Base-by-base conservation (phyloP, 2,329 filamentous ascomycete species). In the Pochonia chlamydosporia region DNA sequence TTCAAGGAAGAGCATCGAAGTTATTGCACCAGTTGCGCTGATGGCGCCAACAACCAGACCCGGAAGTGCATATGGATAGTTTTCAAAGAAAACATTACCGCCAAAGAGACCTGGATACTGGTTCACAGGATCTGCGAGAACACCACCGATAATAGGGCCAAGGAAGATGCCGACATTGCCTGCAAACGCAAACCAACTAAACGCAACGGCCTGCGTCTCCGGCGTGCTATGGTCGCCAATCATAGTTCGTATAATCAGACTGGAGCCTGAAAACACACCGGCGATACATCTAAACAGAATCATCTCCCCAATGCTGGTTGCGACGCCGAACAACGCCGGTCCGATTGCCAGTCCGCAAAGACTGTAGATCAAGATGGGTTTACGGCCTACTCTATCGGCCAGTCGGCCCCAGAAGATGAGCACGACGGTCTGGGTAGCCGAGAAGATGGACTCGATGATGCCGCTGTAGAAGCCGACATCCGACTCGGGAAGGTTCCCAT, bases 381-480 rank as follows among this genome's bases (percentile, higher is more conserved):
- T 89, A 39, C 88, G 77, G 26, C 88, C 87, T 33, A 83, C 64
- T 7, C 77, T 74, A 63, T 93, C 88, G 3, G 68, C 59, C 2
- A 68, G 59, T 9, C 70, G 72, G 43, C 86, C 86, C 84, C 88
- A 92, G 52, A 74, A 68, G 23, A 92, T 77, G 81, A 92, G 88
- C 49, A 90, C 76, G n/a, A 79, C 47, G 75, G 89, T 89, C 64
- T 91, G 87, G 0, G 84, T 85, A 5, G 85, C 67, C 3, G 82
- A 87, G 66, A 91, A 92, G 25, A 89, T 66, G 35, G 79, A 79
- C 68, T 85, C 82, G 60, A 92, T 89, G 11, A 90, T 68, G 2
- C 88, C 88, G 48, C 75, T 81, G 70, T 89, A 92, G 68, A 91
- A 92, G 2, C 88, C 88, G 3, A 89, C 81, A 61, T 89, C 83